These are phyloP conservation scores for Sugiyamaella xylanicola DNA, from an alignment of 1,139 yeast species.

Conservation along the genomic window DNA sequence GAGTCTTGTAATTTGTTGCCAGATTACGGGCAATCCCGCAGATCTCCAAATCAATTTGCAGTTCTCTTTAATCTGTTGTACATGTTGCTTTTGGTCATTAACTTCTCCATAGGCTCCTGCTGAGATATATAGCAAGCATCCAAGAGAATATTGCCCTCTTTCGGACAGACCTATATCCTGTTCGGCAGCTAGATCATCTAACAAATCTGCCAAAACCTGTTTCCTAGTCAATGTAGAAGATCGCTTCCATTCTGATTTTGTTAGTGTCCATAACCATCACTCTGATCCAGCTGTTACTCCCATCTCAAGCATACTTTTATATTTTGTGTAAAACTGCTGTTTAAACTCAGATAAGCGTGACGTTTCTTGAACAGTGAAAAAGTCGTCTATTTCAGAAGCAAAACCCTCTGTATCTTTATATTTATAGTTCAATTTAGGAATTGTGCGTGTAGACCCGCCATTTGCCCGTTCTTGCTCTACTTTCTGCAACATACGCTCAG, in stretches of 20 bases:
- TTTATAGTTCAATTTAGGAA: constrained; percentile 36
- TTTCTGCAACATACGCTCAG: constrained; percentile 30
- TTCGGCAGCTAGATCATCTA: constrained; percentile 12
- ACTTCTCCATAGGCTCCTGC: constrained; percentile 48
- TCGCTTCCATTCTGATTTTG: constrained; percentile 22
- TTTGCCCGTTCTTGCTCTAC: constrained; percentile 26
- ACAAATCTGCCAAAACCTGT: constrained; percentile 22
- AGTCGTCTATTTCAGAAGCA: constrained; percentile 40
- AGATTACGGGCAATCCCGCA: constrained; percentile 31
- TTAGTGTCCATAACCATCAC: not conserved
- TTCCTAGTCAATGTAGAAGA: constrained; percentile 15
- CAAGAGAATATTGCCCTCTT: not conserved
- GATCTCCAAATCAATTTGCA: constrained; percentile 32
- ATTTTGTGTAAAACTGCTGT: constrained; percentile 28
- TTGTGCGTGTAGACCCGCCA: constrained; percentile 18
- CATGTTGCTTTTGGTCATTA: constrained; percentile 44
- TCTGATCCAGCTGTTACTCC: not conserved
- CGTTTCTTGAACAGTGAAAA: constrained; percentile 40
- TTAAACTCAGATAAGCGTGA: constrained; percentile 35
- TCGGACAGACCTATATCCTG: constrained; percentile 3
- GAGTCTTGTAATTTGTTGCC: constrained; percentile 23
- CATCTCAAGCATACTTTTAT: constrained; percentile 13
- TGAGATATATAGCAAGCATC: constrained; percentile 43
- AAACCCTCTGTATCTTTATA: constrained; percentile 35
- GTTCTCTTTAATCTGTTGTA: constrained; percentile 42